Conservation (phyloP, 352 stramenopile species). For the Phytophthora sansomeana region DNA sequence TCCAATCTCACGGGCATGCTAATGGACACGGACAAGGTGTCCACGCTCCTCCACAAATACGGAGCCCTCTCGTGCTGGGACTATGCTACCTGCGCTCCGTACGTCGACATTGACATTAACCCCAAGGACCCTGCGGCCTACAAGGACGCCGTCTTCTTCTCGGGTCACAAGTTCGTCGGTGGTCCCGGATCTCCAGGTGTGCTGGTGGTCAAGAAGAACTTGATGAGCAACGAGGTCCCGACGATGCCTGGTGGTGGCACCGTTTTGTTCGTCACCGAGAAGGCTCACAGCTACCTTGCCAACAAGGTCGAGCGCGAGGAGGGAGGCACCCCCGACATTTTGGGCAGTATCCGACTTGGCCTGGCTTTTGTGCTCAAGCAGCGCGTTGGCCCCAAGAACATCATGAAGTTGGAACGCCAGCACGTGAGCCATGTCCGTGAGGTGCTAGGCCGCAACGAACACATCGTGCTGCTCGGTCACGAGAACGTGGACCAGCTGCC, state of each 20-base stretch:
- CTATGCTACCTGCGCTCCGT: slow-evolving; percentile 95
- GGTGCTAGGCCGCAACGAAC: slow-evolving; percentile 55
- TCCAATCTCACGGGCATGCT: slow-evolving; percentile 97
- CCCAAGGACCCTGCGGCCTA: slow-evolving; percentile 60
- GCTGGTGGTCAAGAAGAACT: too few relatives aligned
- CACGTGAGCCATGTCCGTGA: slow-evolving; percentile 50
- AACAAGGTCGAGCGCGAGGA: slow-evolving; percentile 93
- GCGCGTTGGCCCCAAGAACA: slow-evolving; percentile 56
- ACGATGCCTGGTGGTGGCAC: too few relatives aligned
- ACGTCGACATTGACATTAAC: slow-evolving; percentile 97
- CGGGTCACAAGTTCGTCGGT: slow-evolving; percentile 97
- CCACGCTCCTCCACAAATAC: slow-evolving; percentile 91
- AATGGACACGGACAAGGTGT: slow-evolving; percentile 89
- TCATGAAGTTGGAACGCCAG: slow-evolving; percentile 63
- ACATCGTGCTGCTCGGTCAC: slow-evolving; percentile 90
- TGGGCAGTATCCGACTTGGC: slow-evolving; percentile 94
- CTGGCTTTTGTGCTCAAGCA: slow-evolving; percentile 94
- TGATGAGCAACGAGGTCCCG: too few relatives aligned
- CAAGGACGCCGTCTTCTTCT: slow-evolving; percentile 97
- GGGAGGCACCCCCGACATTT: slow-evolving; percentile 96
- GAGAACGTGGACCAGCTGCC: slow-evolving; percentile 72
- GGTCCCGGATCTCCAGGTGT: too few relatives aligned
- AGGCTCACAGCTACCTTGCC: slow-evolving; percentile 75
- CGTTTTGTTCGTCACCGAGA: too few relatives aligned
- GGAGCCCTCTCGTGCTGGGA: slow-evolving; percentile 96